Percentiles rank a stretch among this genome's conserved stretches.
phyloP scores from a whole-genome alignment of 2,329 filamentous ascomycete species.

The Colletotrichum liriopes region DNA sequence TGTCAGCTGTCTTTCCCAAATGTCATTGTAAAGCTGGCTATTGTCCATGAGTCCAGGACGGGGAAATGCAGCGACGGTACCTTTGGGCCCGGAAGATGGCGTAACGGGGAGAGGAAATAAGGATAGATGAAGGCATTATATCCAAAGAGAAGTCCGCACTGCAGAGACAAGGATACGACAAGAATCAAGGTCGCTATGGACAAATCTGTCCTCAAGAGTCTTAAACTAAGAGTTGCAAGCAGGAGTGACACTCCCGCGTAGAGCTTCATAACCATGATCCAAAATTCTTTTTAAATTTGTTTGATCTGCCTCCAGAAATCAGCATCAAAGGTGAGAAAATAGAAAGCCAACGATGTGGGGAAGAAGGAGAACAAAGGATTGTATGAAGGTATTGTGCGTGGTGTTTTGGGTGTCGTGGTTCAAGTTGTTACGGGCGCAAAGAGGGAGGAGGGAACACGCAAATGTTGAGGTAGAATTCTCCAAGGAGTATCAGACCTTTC shows the following conservation, averaged over 20 bases:
- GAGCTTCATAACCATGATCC: constrained; percentile 8
- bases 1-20: not conserved
- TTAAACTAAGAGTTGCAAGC: constrained; percentile 3
- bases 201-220: not conserved
- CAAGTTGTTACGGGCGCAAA: not conserved
- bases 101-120: constrained; percentile 59
- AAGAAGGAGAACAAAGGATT: not conserved
- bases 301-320: too few species aligned
- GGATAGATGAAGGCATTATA: constrained; percentile 61
- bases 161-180: not conserved
- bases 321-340: too few species aligned
- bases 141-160: constrained; percentile 45
- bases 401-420: not conserved
- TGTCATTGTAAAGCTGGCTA: not conserved
- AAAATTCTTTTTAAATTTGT: not conserved
- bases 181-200: not conserved
- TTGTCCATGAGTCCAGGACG: too few species aligned
- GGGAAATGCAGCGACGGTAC: constrained; percentile 46
- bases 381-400: not conserved
- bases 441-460: not conserved
- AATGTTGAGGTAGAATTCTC: not conserved
- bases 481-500: too few species aligned
- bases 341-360: not conserved
- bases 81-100: constrained; percentile 61
- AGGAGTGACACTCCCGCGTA: constrained; percentile 13